Percentiles rank a stretch among this genome's conserved stretches.
These are phyloP conservation scores for Gossypium bickii DNA, from an alignment of 345 rosid genomes.

Conservation along the genomic window DNA sequence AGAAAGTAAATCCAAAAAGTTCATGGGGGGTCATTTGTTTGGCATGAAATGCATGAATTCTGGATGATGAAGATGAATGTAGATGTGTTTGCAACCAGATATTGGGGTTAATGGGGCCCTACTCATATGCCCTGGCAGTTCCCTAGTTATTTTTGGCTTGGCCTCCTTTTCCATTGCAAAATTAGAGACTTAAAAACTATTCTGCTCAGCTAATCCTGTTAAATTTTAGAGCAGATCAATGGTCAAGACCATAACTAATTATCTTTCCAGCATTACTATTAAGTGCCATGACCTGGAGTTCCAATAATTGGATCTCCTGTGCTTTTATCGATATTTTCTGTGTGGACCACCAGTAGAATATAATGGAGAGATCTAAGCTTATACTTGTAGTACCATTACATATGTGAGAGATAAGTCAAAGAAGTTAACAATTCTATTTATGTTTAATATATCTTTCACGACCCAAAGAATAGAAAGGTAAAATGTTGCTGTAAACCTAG, in stretches of 20 bases:
- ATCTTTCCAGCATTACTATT: not conserved
- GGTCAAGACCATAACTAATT: not conserved
- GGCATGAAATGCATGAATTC: not conserved
- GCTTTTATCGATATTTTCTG: slow-evolving; percentile 1
- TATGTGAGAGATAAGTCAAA: not conserved
- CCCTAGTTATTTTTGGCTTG: not conserved
- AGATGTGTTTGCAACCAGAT: not conserved
- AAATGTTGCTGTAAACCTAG: too few relatives aligned
- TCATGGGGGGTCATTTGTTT: not conserved
- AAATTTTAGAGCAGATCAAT: not conserved
- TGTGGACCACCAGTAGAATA: not conserved
- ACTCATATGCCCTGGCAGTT: not conserved
- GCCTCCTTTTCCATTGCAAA: not conserved
- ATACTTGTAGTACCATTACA: not conserved
- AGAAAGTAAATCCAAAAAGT: not conserved
- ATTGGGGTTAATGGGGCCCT: not conserved
- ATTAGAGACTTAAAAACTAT: not conserved
- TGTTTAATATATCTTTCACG: too few relatives aligned
- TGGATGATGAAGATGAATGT: not conserved
- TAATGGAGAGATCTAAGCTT: not conserved
- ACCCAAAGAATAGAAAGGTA: too few relatives aligned
- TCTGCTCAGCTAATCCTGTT: not conserved
- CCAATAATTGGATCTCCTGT: slow-evolving; percentile 6
- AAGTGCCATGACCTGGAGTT: slow-evolving; percentile 7
- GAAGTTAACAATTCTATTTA: not conserved